Base-by-base conservation (phyloP, 2,329 filamentous ascomycete genomes). In the Ceratocystis alfenasii region DNA sequence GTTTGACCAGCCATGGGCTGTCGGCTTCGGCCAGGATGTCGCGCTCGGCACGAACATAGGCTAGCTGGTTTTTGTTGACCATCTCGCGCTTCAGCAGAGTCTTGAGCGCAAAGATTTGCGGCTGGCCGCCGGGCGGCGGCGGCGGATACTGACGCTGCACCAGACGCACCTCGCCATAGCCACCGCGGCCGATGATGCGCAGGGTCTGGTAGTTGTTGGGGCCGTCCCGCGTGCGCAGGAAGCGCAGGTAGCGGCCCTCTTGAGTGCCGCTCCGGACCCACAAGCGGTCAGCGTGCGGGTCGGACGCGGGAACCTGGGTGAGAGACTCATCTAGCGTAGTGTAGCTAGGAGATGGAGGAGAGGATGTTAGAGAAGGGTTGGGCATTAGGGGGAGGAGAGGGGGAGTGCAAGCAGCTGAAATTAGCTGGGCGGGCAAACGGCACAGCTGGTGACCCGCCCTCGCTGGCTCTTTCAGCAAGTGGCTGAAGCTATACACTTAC, bases 61-160 rank as follows among this genome's bases (percentile, higher is more conserved):
- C 87, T 70, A 90, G 76, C 72, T 90, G 88, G 71, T 90, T 87
- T 74, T 89, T 89, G 75, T 89, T 89, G 76, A 89, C 88, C 88
- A 90, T 91, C 74, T 90, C 87, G 50, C 85, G 83, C 76, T 90
- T 90, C 74, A 90, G 84, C 69, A 90, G 78, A 46, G 87, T 89
- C 75, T 91, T 91, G 72, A 90, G 80, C 17, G 88, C 88, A 71
- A 90, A 91, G 68, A 90, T 86, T 75, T 89, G 89, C 73, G 85
- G 85, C 71, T 90, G 87, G 65, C 85, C 83, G 15, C 62, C 66
- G 30, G 44, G 22, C 25, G 66, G 66, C 22, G 50, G 33, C 20
- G 66, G 66, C 36, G 63, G 66, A 45, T 67, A 67, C 77, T 86
- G 88, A 73, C 87, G 82, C 74, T 88, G 86, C 61, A 90, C 88